A percentile compares a stretch with the other conserved stretches of the same genome.
Evolutionary conservation across 208 protist genomes (phyloP).

Genomic region (Leishmania lainsoni): DNA sequence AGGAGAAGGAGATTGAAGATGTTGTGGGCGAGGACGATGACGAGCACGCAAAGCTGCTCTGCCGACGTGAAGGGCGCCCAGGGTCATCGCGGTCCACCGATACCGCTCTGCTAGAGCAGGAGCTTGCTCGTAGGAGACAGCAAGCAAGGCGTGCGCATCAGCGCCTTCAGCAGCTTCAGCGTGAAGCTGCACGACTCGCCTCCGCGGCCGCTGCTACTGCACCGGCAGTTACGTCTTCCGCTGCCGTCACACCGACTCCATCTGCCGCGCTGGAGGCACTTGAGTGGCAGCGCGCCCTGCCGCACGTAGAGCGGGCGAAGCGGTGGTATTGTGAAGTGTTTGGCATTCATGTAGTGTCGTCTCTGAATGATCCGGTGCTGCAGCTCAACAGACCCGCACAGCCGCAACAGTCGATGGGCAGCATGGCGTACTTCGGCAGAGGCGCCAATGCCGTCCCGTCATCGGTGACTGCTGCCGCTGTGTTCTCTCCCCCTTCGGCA

Average conservation of each 20-base stretch:
- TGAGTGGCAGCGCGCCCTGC: constrained; percentile 27
- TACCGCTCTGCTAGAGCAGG: constrained; percentile 22
- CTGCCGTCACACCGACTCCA: background rate
- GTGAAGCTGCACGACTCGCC: constrained; percentile 35
- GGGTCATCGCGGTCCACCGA: constrained; percentile 1
- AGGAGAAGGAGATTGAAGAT: constrained; percentile 9
- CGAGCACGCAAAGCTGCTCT: constrained; percentile 18
- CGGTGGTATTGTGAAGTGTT: constrained; percentile 60
- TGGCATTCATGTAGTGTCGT: constrained; percentile 36
- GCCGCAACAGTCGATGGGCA: constrained; percentile 12
- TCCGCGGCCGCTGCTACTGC: background rate
- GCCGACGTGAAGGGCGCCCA: constrained; percentile 1
- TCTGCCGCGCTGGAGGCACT: background rate
- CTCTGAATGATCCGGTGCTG: constrained; percentile 6
- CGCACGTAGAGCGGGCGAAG: constrained; percentile 48
- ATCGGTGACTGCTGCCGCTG: background rate
- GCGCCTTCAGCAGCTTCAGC: constrained; percentile 36
- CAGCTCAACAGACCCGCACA: constrained; percentile 24
- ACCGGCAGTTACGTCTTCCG: background rate
- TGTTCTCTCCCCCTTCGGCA: background rate
- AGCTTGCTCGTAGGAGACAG: constrained; percentile 28
- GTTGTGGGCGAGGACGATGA: background rate
- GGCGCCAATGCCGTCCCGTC: constrained; percentile 18
- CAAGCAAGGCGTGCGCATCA: constrained; percentile 26
- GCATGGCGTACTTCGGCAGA: constrained; percentile 23